Evolutionary conservation across 2,329 filamentous ascomycete genomes (phyloP), one percentile per base, ranked within the genome.

Genomic region (Elsinoe batatas): DNA sequence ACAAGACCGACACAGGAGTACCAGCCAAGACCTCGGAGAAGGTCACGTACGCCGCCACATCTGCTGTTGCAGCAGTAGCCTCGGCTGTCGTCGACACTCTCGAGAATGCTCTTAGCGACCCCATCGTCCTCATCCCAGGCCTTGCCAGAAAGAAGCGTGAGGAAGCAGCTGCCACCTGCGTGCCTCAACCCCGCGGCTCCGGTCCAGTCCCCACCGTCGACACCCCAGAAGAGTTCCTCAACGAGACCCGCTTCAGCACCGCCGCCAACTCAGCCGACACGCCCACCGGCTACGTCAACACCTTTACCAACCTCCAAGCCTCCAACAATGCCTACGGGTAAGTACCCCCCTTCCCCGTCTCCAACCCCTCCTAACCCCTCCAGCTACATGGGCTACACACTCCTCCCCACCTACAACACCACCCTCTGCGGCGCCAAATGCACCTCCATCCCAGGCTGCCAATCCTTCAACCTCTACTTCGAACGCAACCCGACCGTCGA

Each of bases 81-180:
- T 36, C 32, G 17, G 47, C 47, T 20, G 47, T 38, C 61, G 87
- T 97, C 26, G 87, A 96, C 1, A 93, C 93, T 5, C 91, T 95
- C 71, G 91, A 97, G 68, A 98, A 98, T 75, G 94, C 88, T 38
- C 91, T 88, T 67, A 95, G 97, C 70, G 93, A 93, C 65, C 85
- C 86, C 54, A 93, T 98, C 51, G 83, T 93, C 56, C 87, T 89
- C 69, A 95, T 91, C 0, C 79, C 97, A 18, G 91, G 95, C 71
- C 81, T 91, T 12, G 13, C 17, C 33, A 13, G 22, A 4, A 51
- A 51, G 15, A 51, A 35, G 33, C 47, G 18, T 38, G 18, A 38
- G 5, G 35, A 10, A 4, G 32, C 47, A 37, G 47, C 47, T 8
- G 17, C 35, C 32, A 54, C 36, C 38, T 54, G 51, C 30, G 51